phyloP scores from a whole-genome alignment of 257 asterid species.

The Asclepias syriaca region DNA sequence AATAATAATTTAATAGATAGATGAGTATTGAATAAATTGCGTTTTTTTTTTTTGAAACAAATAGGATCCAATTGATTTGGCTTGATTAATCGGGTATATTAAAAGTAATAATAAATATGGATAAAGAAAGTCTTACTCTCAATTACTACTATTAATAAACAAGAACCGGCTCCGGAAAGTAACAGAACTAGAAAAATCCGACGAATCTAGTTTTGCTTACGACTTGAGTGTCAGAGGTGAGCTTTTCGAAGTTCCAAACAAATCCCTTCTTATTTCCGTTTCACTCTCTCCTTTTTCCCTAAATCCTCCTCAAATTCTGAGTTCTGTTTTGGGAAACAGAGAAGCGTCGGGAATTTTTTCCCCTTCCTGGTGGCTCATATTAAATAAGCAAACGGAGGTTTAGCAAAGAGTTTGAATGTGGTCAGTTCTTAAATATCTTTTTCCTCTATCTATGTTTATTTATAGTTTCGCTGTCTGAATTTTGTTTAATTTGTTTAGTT shows the following conservation, averaged over 20 bases:
- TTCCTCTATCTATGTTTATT: not conserved
- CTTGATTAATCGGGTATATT: too few species aligned
- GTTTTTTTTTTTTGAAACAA: too few species aligned
- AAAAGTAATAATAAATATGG: too few species aligned
- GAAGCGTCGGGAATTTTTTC: conserved; percentile 24
- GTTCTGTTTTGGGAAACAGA: not conserved
- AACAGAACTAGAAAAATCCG: not conserved
- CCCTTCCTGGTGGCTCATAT: conserved; percentile 25
- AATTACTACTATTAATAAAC: not conserved
- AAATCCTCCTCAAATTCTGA: conserved; percentile 14
- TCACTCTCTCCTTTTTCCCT: not conserved
- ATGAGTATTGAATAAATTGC: too few species aligned
- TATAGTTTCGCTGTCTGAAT: not conserved
- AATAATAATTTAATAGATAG: too few species aligned
- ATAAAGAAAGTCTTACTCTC: too few species aligned
- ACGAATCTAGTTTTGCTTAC: not conserved
- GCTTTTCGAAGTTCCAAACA: conserved; percentile 12
- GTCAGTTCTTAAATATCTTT: conserved; percentile 31
- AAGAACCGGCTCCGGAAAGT: not conserved
- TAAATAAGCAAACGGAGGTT: not conserved
- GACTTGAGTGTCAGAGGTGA: not conserved
- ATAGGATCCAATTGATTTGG: too few species aligned
- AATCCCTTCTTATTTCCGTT: not conserved
- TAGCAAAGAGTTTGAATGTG: conserved; percentile 48
- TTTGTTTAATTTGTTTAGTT: not conserved